Percentiles rank a stretch among this genome's conserved stretches.
Conservation (phyloP, 345 rosid species). For the Balakata baccata region DNA sequence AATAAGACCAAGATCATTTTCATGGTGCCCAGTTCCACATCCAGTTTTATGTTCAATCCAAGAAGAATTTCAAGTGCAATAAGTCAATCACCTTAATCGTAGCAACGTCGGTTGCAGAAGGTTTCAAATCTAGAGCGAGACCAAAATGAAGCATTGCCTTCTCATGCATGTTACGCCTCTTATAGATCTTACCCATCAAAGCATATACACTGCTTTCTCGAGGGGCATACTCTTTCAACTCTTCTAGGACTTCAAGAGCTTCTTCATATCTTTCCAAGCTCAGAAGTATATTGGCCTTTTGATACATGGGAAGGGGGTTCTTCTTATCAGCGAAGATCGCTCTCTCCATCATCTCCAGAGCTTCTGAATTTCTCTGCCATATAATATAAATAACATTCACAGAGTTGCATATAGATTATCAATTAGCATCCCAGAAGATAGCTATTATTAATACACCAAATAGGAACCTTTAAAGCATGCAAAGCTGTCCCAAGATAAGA, state of each 20-base stretch:
- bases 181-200: conserved; percentile 87
- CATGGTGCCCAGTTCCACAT: background rate
- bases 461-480: conserved; percentile 69
- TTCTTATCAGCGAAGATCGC: conserved; percentile 87
- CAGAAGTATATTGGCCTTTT: conserved; percentile 83
- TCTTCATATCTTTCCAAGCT: conserved; percentile 74
- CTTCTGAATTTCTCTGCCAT: conserved; percentile 81
- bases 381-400: conserved; percentile 14
- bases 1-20: background rate
- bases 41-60: background rate
- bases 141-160: conserved; percentile 94
- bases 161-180: conserved; percentile 68
- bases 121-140: conserved; percentile 94
- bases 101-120: conserved; percentile 89
- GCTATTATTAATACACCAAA: conserved; percentile 10
- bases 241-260: conserved; percentile 87
- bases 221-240: conserved; percentile 89
- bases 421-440: conserved; percentile 6
- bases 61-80: conserved; percentile 1
- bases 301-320: conserved; percentile 97
- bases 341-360: conserved; percentile 82
- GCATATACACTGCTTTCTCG: conserved; percentile 93
- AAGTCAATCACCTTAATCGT: conserved; percentile 64
- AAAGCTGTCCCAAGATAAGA: conserved; percentile 87
- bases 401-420: background rate